phyloP scores from a whole-genome alignment of 83 land plant species.

The Picea abies region DNA sequence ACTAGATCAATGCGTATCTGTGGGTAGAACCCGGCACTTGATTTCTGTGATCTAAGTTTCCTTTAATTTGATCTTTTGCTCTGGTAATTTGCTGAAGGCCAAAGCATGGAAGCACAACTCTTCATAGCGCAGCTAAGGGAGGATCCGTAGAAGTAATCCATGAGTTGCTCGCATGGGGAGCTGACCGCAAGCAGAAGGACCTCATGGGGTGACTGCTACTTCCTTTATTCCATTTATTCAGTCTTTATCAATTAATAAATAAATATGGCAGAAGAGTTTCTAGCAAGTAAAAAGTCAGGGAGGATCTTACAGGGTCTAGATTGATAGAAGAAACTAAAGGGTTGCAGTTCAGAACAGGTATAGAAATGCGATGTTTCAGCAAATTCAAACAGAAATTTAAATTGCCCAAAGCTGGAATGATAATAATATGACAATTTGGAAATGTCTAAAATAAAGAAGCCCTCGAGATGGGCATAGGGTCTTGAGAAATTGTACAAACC shows the following conservation, averaged over 20 bases:
- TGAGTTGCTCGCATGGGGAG: constrained; percentile 46
- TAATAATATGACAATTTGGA: no score
- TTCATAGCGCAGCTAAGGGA: constrained; percentile 37
- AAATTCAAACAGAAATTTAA: background rate
- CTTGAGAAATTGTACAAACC: no score
- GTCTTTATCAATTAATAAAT: background rate
- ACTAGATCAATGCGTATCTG: no score
- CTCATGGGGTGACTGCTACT: constrained; percentile 23
- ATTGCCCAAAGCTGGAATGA: no score
- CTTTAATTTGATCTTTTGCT: no score
- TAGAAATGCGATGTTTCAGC: background rate
- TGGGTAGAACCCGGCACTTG: no score
- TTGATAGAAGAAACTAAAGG: background rate
- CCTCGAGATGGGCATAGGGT: no score
- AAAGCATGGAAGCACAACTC: constrained; percentile 30
- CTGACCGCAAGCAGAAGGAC: constrained; percentile 24
- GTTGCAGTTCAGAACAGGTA: background rate
- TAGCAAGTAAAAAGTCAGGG: background rate
- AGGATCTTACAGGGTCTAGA: background rate
- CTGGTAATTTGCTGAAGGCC: no score
- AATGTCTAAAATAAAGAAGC: no score
- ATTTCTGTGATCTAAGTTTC: no score
- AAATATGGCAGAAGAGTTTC: background rate
- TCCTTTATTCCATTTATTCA: background rate
- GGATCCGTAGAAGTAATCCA: constrained; percentile 28